A percentile compares a stretch with the other conserved stretches of the same genome.
These are phyloP conservation scores for Colletotrichum sp. DNA, from an alignment of 2,329 filamentous ascomycete species.

Conservation along the genomic window DNA sequence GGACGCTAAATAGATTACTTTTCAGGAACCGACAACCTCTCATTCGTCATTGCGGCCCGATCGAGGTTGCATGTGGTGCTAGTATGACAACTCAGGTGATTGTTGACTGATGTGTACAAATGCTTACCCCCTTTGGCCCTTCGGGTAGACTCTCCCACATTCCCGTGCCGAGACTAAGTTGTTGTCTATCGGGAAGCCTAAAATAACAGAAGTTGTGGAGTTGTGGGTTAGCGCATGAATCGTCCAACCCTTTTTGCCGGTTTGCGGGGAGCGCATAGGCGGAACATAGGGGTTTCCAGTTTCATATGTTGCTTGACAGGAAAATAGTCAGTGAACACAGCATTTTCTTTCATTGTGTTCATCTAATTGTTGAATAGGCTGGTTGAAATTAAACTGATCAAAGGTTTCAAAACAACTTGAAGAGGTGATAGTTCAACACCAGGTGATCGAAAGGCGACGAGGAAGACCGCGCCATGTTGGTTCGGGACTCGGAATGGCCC, in stretches of 20 bases:
- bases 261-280: not conserved
- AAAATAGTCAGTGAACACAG: not conserved
- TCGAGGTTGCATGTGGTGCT: not conserved
- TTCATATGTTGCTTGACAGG: not conserved
- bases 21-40: not conserved
- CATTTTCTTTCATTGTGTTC: fast-evolving
- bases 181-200: not conserved
- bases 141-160: not conserved
- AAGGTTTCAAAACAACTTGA: not conserved
- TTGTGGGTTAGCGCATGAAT: not conserved
- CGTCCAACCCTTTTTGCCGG: not conserved
- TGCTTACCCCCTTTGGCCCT: not conserved
- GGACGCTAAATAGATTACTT: not conserved
- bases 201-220: not conserved
- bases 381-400: not conserved
- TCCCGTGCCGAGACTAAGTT: not conserved
- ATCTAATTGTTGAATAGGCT: not conserved
- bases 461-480: not conserved
- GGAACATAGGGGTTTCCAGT: not conserved
- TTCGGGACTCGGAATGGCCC: not conserved
- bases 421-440: not conserved
- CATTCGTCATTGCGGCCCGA: not conserved
- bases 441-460: not conserved
- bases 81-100: not conserved
- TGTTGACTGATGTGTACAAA: not conserved